phyloP scores from a whole-genome alignment of 2,329 filamentous ascomycete species.

The Achaetomium macrosporum region DNA sequence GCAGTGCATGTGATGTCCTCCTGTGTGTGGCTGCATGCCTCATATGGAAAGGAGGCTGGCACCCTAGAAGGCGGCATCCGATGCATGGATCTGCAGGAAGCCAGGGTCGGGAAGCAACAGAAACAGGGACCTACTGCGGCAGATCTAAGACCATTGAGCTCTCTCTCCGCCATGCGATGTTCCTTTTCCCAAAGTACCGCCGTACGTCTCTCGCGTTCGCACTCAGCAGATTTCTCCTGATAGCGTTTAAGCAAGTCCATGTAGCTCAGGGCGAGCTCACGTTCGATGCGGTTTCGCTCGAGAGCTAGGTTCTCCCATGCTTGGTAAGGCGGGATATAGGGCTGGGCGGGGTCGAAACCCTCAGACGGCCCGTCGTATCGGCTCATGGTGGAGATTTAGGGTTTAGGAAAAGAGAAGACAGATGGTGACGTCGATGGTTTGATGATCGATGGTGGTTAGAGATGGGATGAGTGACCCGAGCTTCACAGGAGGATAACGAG shows the following conservation, averaged over 20 bases:
- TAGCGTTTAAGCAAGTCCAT: conserved; percentile 14
- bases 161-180: conserved; percentile 16
- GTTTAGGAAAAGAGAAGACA: neutral
- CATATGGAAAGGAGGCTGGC: no score
- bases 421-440: neutral
- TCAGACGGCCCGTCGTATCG: conserved; percentile 5
- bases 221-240: conserved; percentile 16
- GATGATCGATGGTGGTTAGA: neutral
- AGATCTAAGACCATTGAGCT: conserved; percentile 17
- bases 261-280: conserved; percentile 9
- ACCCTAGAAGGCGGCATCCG: neutral
- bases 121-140: conserved; percentile 11
- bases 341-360: conserved; percentile 12
- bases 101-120: neutral
- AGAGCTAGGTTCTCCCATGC: conserved; percentile 8
- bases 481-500: no score
- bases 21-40: no score
- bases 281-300: conserved; percentile 5
- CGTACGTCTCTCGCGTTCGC: conserved; percentile 19
- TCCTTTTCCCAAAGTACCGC: conserved; percentile 21
- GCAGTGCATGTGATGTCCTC: no score
- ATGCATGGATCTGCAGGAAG: no score
- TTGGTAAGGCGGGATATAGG: conserved; percentile 8
- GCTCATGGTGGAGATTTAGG: conserved; percentile 7
- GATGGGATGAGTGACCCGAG: no score